Evolutionary conservation across 1,139 yeast genomes (phyloP).

Genomic region (Groenewaldozyma sp.): DNA sequence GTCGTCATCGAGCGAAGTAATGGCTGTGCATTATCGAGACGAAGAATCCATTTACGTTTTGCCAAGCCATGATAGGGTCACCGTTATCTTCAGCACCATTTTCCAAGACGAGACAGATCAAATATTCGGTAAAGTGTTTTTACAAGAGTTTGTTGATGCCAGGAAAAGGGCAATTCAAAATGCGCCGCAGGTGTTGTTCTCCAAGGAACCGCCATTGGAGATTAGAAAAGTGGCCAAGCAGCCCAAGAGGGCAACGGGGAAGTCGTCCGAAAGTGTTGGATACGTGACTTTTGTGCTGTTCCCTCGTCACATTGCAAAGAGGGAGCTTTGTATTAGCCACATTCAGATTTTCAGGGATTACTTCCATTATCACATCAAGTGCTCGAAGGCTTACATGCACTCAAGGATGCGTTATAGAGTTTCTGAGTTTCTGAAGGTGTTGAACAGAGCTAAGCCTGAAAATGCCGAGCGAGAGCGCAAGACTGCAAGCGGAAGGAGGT

Average conservation of each 20-base stretch:
- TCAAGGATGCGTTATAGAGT: constrained; percentile 97
- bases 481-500: constrained; percentile 78
- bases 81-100: constrained; percentile 88
- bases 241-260: constrained; percentile 5
- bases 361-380: constrained; percentile 96
- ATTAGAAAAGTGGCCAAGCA: constrained; percentile 39
- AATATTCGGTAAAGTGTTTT: constrained; percentile 85
- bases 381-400: constrained; percentile 97
- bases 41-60: constrained; percentile 85
- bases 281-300: constrained; percentile 42
- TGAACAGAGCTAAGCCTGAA: constrained; percentile 96
- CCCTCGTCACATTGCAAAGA: constrained; percentile 66
- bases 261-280: constrained; percentile 30
- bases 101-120: constrained; percentile 97
- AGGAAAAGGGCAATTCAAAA: constrained; percentile 93
- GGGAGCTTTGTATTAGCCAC: constrained; percentile 79
- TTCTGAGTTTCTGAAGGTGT: constrained; percentile 83
- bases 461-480: constrained; percentile 73
- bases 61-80: constrained; percentile 92
- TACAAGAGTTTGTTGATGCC: constrained; percentile 97
- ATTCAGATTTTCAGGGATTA: constrained; percentile 89
- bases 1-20: constrained; percentile 45
- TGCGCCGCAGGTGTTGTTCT: constrained; percentile 94
- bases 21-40: constrained; percentile 80
- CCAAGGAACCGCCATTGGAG: constrained; percentile 90